Conservation (phyloP, 2,329 filamentous ascomycete species). For the Ophiosphaerella narmari region DNA sequence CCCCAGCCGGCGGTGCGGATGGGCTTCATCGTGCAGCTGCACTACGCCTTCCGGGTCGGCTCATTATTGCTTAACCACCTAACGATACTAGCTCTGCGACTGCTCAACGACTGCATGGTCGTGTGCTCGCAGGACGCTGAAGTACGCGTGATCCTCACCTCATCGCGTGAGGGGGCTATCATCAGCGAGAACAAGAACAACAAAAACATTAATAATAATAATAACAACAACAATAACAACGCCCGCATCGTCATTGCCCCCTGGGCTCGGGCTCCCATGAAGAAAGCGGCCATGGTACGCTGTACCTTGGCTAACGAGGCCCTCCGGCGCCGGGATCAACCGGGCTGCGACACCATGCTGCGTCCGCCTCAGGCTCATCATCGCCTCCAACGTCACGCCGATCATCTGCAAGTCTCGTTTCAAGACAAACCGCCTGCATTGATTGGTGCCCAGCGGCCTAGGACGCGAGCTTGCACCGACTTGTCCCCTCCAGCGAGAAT, state of each 20-base stretch:
- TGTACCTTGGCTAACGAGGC: slow-evolving; percentile 20
- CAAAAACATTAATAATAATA: neutral
- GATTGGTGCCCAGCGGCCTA: slow-evolving; percentile 3
- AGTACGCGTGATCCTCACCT: slow-evolving; percentile 14
- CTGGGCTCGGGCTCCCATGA: slow-evolving; percentile 11
- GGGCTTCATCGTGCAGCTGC: slow-evolving; percentile 9
- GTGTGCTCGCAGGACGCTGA: slow-evolving; percentile 10
- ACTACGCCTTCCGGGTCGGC: slow-evolving; percentile 4
- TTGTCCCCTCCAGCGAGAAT: slow-evolving; percentile 3
- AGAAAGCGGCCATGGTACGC: slow-evolving; percentile 14
- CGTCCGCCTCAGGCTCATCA: neutral
- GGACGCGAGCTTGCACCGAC: slow-evolving; percentile 8
- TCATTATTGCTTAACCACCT: slow-evolving; percentile 8
- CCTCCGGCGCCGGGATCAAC: slow-evolving; percentile 18
- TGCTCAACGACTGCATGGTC: slow-evolving; percentile 10
- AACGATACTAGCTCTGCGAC: slow-evolving; percentile 4
- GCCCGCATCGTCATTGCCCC: neutral
- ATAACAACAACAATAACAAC: neutral
- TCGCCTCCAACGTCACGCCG: slow-evolving; percentile 6
- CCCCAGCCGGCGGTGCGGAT: slow-evolving; percentile 5
- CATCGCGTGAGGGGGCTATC: neutral
- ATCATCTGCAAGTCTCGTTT: slow-evolving; percentile 6
- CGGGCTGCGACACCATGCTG: slow-evolving; percentile 10
- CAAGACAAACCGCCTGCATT: neutral
- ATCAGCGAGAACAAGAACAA: neutral